Conservation (phyloP, 495 filamentous ascomycete genomes). For the Penicillium simplicissimum region DNA sequence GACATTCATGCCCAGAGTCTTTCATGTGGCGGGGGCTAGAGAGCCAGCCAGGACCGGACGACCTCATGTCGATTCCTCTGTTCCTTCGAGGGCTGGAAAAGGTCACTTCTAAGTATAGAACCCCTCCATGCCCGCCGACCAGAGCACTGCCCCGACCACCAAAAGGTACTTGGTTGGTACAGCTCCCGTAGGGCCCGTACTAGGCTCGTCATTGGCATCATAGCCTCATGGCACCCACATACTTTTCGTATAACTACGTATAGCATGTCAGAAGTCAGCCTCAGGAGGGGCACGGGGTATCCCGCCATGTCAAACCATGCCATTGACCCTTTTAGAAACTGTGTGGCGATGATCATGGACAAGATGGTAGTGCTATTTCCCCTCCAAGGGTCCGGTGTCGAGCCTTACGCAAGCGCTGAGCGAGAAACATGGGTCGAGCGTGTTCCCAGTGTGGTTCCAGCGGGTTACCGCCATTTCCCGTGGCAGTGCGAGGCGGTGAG, state of each 20-base stretch:
- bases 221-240: background rate
- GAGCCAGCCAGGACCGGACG: background rate
- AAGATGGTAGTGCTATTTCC: background rate
- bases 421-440: constrained; percentile 3
- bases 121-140: constrained; percentile 3
- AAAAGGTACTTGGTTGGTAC: constrained; percentile 17
- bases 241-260: background rate
- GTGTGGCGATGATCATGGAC: background rate
- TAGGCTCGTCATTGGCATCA: background rate
- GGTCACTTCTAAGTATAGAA: constrained; percentile 36
- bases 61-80: background rate
- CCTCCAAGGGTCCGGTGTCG: background rate
- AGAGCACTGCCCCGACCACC: constrained; percentile 2
- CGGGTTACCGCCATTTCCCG: constrained; percentile 24
- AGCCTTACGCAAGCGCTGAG: background rate
- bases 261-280: background rate
- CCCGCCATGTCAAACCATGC: background rate
- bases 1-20: constrained; percentile 2
- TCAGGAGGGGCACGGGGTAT: background rate
- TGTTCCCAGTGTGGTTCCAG: background rate
- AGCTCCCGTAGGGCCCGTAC: background rate
- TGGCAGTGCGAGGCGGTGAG: constrained; percentile 17
- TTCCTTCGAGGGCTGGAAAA: background rate
- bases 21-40: constrained; percentile 10
- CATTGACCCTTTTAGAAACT: background rate